Percentiles rank a stretch among this genome's conserved stretches.
Evolutionary conservation across 352 stramenopile genomes (phyloP).

Genomic region (Phytophthora foliorum): DNA sequence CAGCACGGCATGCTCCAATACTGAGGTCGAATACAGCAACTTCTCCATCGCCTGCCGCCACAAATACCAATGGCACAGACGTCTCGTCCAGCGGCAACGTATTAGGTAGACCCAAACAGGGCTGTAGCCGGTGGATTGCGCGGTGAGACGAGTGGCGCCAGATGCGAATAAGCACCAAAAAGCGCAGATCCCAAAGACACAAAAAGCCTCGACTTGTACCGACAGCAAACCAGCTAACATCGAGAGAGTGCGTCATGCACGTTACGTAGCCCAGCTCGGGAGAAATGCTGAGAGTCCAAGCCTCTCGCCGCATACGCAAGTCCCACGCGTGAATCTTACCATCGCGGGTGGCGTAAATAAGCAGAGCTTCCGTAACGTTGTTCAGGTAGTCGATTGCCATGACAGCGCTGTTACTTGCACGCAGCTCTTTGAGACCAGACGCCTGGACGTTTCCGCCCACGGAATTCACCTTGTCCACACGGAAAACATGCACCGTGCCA

Average conservation of each 20-base stretch:
- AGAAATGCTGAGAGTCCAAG: conserved; percentile 93
- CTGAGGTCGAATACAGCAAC: conserved; percentile 91
- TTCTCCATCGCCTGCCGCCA: conserved; percentile 94
- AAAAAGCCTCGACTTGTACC: conserved; percentile 96
- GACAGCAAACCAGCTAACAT: conserved; percentile 96
- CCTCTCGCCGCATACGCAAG: conserved; percentile 90
- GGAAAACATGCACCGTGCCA: conserved; percentile 96
- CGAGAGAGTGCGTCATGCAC: conserved; percentile 94
- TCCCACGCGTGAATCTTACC: conserved; percentile 94
- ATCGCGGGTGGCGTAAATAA: conserved; percentile 95
- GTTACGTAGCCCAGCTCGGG: conserved; percentile 97
- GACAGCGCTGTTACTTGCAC: conserved; percentile 92
- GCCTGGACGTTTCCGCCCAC: conserved; percentile 77
- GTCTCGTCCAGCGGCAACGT: conserved; percentile 75
- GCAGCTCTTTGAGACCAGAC: conserved; percentile 77
- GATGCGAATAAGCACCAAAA: conserved; percentile 95
- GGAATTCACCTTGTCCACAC: conserved; percentile 92
- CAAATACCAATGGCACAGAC: conserved; percentile 94
- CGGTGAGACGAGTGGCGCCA: conserved; percentile 96
- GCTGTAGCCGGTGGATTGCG: conserved; percentile 92
- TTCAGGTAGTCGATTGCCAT: conserved; percentile 97
- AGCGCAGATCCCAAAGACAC: conserved; percentile 97
- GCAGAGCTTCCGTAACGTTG: conserved; percentile 93
- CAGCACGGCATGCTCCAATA: conserved; percentile 91
- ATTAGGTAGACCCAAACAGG: conserved; percentile 84